Evolutionary conservation across 2,329 filamentous ascomycete genomes (phyloP), one percentile per base, ranked within the genome.

Genomic region (Xylariaceae sp.): DNA sequence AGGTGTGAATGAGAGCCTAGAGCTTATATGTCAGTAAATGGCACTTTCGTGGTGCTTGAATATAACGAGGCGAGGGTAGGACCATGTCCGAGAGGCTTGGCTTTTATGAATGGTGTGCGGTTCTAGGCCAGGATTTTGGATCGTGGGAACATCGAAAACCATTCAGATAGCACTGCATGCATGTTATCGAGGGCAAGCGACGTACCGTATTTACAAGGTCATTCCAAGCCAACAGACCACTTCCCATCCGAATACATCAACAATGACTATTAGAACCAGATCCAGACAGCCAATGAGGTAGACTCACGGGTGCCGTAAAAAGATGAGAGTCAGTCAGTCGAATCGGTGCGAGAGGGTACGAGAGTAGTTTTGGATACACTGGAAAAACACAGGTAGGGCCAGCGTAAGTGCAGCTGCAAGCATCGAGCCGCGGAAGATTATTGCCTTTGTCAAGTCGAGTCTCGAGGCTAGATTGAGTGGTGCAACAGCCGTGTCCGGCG

Each of bases 401-500:
- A 32, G 48, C 35, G 30, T 31, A 42, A 39, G 51, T 42, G 46
- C 51, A 49, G 48, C 55, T 60, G 62, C 59, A 64, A 61, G 58
- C 61, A 55, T 58, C 48, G 39, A 42, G 43, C 32, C 18, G 47
- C 14, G 35, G 49, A 47, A 41, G 35, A 47, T 39, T 44, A 49
- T 42, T 49, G 27, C 30, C 53, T 61, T 62, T 62, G 59, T 59
- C 54, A 47, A 50, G 49, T 33, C n/a, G 44, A 11, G 43, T 39
- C 43, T 12, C 32, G 39, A 15, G 47, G 39, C 32, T 27, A 27
- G 22, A 27, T 4, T 27, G 7, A 27, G 22, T 27, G 22, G 22
- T 27, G 22, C 22, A 43, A 36, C 38, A 42, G 54, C 60, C 60
- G 61, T 48, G 60, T 62, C 49, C 61, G 56, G 60, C 50, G 48